Conservation (phyloP, 345 rosid genomes). For the Gossypium raimondii region DNA sequence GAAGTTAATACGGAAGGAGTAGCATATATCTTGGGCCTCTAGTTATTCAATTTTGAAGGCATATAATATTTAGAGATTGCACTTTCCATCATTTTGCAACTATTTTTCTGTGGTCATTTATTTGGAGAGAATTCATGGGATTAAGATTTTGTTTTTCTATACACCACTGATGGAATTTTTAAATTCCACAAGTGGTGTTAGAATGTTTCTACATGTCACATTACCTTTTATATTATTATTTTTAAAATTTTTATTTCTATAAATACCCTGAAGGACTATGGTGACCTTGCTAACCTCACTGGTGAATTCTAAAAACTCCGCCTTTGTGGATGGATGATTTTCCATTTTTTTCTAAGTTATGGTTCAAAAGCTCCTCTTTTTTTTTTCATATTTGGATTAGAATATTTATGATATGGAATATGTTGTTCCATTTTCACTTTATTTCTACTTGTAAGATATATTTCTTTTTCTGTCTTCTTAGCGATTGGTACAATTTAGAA, state of each 20-base stretch:
- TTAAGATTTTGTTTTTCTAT: neutral
- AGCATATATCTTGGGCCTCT: neutral
- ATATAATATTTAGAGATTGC: neutral
- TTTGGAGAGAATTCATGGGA: neutral
- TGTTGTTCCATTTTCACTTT: neutral
- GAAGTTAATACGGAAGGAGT: neutral
- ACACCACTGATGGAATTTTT: neutral
- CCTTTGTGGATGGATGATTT: neutral
- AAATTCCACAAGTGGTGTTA: neutral
- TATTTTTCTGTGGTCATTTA: neutral
- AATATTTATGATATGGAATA: neutral
- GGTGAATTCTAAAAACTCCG: neutral
- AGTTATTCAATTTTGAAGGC: neutral
- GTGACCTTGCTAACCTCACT: neutral
- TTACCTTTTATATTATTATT: neutral
- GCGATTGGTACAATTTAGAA: conserved; percentile 99
- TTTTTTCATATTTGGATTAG: neutral
- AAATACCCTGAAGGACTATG: neutral
- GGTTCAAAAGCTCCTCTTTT: neutral
- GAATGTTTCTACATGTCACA: neutral
- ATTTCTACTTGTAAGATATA: neutral
- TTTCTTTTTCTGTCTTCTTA: conserved; percentile 24
- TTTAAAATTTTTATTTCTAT: no score
- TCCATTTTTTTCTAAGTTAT: neutral
- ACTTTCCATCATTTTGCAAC: neutral